Percentiles rank a stretch among this genome's conserved stretches.
phyloP scores from a whole-genome alignment of 352 stramenopile genomes.

The Globisporangium solare region DNA sequence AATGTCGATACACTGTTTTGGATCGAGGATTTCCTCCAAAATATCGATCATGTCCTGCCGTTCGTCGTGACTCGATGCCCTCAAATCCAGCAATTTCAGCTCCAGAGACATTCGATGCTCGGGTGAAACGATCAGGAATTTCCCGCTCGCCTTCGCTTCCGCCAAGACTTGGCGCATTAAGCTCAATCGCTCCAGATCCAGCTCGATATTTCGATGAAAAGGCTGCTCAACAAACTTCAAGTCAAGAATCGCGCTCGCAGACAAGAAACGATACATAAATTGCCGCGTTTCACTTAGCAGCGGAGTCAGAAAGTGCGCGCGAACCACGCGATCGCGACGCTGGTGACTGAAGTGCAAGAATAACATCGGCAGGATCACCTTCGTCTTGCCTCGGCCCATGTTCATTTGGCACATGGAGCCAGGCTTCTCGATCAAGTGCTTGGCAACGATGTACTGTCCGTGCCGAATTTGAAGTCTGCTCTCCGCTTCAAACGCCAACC shows the following conservation, averaged over 20 bases:
- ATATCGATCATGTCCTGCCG: slow-evolving; percentile 11
- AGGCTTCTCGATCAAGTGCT: slow-evolving; percentile 65
- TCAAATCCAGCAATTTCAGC: slow-evolving; percentile 67
- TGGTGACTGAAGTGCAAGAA: slow-evolving; percentile 57
- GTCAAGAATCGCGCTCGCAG: slow-evolving; percentile 27
- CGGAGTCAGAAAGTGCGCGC: slow-evolving; percentile 54
- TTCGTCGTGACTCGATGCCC: slow-evolving; percentile 12
- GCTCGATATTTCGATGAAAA: slow-evolving; percentile 56
- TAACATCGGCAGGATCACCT: slow-evolving; percentile 86
- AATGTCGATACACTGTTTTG: slow-evolving; percentile 63
- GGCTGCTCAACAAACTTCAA: slow-evolving; percentile 56
- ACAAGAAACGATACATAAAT: slow-evolving; percentile 59
- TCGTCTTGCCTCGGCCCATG: slow-evolving; percentile 87
- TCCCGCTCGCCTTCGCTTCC: slow-evolving; percentile 32
- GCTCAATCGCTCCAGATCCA: slow-evolving; percentile 21
- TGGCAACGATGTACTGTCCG: slow-evolving; percentile 72
- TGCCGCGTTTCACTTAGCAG: slow-evolving; percentile 62
- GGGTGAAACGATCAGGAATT: slow-evolving; percentile 70
- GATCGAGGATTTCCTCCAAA: slow-evolving; percentile 42
- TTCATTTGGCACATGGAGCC: slow-evolving; percentile 80
- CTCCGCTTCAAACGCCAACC: slow-evolving; percentile 88
- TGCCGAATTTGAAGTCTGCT: slow-evolving; percentile 69
- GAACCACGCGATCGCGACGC: slow-evolving; percentile 24
- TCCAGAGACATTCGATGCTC: slow-evolving; percentile 88
- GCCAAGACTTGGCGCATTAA: slow-evolving; percentile 32